Evolutionary conservation across 1,139 yeast genomes (phyloP), one percentile per base, ranked within the genome.

Genomic region (Lodderomyces theae): DNA sequence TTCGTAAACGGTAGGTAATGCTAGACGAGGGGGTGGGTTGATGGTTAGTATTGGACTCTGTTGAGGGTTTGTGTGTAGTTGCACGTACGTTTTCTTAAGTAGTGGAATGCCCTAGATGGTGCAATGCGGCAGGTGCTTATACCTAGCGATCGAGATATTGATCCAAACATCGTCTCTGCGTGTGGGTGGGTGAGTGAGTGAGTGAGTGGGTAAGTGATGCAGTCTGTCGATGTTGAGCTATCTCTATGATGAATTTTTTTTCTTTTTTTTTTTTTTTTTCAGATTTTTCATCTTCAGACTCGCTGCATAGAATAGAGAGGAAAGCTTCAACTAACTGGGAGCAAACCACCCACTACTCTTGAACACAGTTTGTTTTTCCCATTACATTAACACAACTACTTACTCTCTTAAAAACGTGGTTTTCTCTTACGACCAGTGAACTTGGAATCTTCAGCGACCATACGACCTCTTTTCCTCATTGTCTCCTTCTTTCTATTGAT

Each of bases 401-500:
- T 5, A 8, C 22, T 19, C 22, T 19, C 24, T 18, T 60, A 90
- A 63, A 92, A 92, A 53, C 86, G 75, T 17, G 95, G 82, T 52
- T 86, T 79, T 77, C 99, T 83, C 73, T 85, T 85, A 66, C 99
- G 80, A 34, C 95, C 98, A 3, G 97, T 87, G 63, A 83, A 92
- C 60, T 85, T 88, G 42, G 96, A 86, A 60, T 92, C 98, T 48
- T 74, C 74, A 3, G 97, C 96, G 12, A 90, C 97, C 35, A 68
- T 71, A 59, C 86, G 86, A 43, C 98, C 98, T 59, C 97, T 80
- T 61, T 85, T 86, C 58, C 85, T 83, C 92, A 86, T 87, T 40
- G 90, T 72, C 42, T 87, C 96, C 73, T 94, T 92, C 86, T 92
- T 92, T 61, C 98, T 79, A 56, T 73, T 73, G 51, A 92, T 89